Conservation (phyloP, 106 monocot species). For the Dioscorea dumetorum region DNA sequence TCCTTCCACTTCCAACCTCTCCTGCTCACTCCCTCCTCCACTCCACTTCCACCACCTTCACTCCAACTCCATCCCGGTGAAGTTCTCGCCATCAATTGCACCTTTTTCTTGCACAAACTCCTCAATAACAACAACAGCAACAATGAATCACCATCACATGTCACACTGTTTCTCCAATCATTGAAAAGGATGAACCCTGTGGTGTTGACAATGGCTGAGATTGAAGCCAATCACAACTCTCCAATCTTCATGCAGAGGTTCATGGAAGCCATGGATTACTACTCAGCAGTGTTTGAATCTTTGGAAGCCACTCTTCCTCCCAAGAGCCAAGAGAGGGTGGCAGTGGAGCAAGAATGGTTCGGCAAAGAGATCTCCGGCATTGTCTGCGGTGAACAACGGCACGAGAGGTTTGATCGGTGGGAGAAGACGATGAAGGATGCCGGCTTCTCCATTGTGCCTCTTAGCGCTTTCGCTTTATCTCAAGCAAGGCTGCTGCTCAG, state of each 20-base stretch:
- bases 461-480: slow-evolving; percentile 64
- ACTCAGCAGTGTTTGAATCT: slow-evolving; percentile 79
- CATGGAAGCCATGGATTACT: slow-evolving; percentile 61
- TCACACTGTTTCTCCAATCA: slow-evolving; percentile 26
- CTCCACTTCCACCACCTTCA: background rate
- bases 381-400: slow-evolving; percentile 42
- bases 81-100: slow-evolving; percentile 74
- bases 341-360: slow-evolving; percentile 74
- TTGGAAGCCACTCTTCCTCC: slow-evolving; percentile 89
- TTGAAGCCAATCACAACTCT: slow-evolving; percentile 38
- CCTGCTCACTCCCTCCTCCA: slow-evolving; percentile 16
- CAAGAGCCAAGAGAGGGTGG: slow-evolving; percentile 48
- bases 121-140: slow-evolving; percentile 11
- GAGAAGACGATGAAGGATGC: slow-evolving; percentile 36
- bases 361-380: slow-evolving; percentile 65
- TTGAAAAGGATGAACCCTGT: slow-evolving; percentile 58
- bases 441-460: slow-evolving; percentile 30
- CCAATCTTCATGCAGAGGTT: slow-evolving; percentile 50
- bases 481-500: slow-evolving; percentile 82
- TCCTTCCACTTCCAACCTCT: slow-evolving; percentile 83
- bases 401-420: slow-evolving; percentile 63
- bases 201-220: slow-evolving; percentile 81
- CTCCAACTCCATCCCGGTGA: slow-evolving; percentile 46
- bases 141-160: slow-evolving; percentile 4
- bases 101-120: slow-evolving; percentile 65